Percentiles rank a stretch among this genome's conserved stretches.
These are phyloP conservation scores for Phytophthora boehmeriae DNA, from an alignment of 352 stramenopile species.

Conservation along the genomic window DNA sequence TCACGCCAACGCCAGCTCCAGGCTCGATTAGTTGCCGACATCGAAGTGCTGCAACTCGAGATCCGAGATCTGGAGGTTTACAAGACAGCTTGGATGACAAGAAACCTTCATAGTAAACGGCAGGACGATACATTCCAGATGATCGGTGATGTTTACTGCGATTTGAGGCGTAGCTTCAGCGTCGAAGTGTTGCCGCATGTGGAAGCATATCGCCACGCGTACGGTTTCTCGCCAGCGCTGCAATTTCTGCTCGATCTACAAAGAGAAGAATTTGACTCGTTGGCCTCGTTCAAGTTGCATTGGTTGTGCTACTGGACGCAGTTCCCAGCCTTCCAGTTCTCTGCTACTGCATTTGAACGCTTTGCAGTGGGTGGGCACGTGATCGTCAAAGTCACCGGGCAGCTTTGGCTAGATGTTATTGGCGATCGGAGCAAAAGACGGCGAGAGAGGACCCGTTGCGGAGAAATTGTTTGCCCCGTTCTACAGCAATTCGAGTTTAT, in stretches of 20 bases:
- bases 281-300: conserved; percentile 40
- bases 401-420: conserved; percentile 28
- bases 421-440: conserved; percentile 5
- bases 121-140: conserved; percentile 19
- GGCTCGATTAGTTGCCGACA: too few species aligned
- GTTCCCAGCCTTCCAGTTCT: conserved; percentile 49
- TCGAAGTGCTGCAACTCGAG: too few species aligned
- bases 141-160: conserved; percentile 44
- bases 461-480: conserved; percentile 33
- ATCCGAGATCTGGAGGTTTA: too few species aligned
- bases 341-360: conserved; percentile 31
- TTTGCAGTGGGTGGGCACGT: conserved; percentile 38
- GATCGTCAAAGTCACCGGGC: conserved; percentile 33
- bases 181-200: conserved; percentile 1
- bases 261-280: conserved; percentile 45
- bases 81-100: too few species aligned
- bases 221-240: conserved; percentile 30
- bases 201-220: background rate
- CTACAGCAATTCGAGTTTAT: conserved; percentile 57
- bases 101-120: background rate
- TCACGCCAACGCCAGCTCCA: too few species aligned
- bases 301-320: conserved; percentile 50
- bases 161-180: conserved; percentile 12
- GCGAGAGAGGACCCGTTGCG: conserved; percentile 16
- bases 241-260: conserved; percentile 37